Base-by-base conservation (phyloP, 257 asterid species). In the Penstemon barbatus region DNA sequence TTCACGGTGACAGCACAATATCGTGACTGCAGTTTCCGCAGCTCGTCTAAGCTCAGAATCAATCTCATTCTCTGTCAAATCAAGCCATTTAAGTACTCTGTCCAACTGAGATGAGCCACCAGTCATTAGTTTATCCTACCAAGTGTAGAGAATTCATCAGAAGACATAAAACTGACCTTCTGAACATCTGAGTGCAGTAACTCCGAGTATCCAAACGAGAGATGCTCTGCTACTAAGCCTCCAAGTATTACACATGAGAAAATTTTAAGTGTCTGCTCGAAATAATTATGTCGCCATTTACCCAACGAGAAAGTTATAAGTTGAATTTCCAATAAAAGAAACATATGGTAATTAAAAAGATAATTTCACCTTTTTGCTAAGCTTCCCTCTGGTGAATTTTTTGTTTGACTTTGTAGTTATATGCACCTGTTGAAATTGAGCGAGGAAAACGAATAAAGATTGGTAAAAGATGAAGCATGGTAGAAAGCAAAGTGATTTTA, bases 171-270 rank as follows among this genome's bases (percentile, higher is more conserved):
- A 77, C 66, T 70, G 48, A 84, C 96, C 95, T 86, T 85, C 74
- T 76, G 70, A 61, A 83, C 95, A 77, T 87, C 96, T 0, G 92
- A 83, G 77, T 89, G 92, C 48, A 82, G 80, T 42, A 83, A 79
- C 74, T 82, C 89, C 1, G 95, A 83, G 90, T 82, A 82, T 33
- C 96, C 96, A 48, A 80, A 85, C 43, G 51, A 12, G 44, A 89
- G 78, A 73, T 84, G 87, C 63, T 89, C 96, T 50, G 88, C 86
- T 7, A 78, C 78, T 79, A 86, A 54, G n/a, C 96, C 95, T 65
- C 89, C 95, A 15, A 86, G 85, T 69, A 80, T 55, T 41, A 86
- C 87, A 13, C 89, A 73, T 6, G 80, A 19, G 66, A 86, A 86
- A 52, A 63, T 83, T 52, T 68, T 71, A 6, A 84, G 68, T 36